Evolutionary conservation across 176 grass and related monocot genomes (phyloP), one percentile per base, ranked within the genome.

Genomic region (Zoysia japonica): DNA sequence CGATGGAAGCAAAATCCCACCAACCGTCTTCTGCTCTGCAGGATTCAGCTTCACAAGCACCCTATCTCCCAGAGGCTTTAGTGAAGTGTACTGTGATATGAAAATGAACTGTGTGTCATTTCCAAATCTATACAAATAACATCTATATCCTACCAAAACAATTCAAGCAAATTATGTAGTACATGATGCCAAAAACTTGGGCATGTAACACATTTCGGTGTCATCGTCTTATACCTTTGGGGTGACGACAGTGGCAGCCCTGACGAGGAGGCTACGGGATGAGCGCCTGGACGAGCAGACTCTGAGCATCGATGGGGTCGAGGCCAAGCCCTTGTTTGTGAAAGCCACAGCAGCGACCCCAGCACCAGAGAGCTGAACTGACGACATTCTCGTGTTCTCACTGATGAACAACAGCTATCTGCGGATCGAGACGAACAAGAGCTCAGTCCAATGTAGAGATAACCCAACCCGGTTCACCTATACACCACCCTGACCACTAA

Each of bases 1-100:
- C 1, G 92, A 72, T 8, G 96, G 95, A 76, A 98, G 92, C 71
- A 92, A 86, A 71, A 98, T 91, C 5, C 96, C 96, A 65, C 92
- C 96, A 76, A 55, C 53, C 17, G 96, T 93, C 74, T 94, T 92
- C 41, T 94, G 92, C 78, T 98, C 96, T 0, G 86, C 80, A 2
- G 81, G 54, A 0, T 86, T 65, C 46, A 94, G 93, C 80, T 98
- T 98, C 45, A 98, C 84, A 17, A 98, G 90, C 68, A 98, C 86
- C 68, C 96, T 91, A 65, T 94, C 90, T 41, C 86, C 90, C 57
- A 94, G 72, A 42, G 96, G 92, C 78, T 98, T 93, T 38, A 98
- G 70, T 14, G 96, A 94, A 45, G 96, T 93, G 75, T 93, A 94
- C 96, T 98, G 78, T 37, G 47, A 9, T 38, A 51, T 2, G 16